phyloP scores from a whole-genome alignment of 2,329 filamentous ascomycete genomes.

The Trichoderma gracile region DNA sequence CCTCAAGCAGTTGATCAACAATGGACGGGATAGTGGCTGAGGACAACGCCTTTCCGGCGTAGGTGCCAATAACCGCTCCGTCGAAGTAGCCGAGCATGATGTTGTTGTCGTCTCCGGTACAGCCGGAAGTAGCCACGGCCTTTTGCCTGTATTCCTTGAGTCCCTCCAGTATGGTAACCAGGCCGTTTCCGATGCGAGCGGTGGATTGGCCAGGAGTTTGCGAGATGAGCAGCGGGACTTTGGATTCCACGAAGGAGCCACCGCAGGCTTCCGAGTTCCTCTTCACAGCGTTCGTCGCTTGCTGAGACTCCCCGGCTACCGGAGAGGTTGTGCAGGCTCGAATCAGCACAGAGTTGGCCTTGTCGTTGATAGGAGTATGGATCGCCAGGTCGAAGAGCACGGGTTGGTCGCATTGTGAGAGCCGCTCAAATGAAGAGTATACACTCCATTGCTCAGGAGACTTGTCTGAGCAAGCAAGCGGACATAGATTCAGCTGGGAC shows the following conservation, averaged over 20 bases:
- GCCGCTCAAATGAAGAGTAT: slow-evolving; percentile 7
- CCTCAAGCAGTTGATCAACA: slow-evolving; percentile 2
- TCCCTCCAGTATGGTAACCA: background rate
- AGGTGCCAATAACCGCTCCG: slow-evolving; percentile 4
- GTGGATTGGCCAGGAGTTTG: background rate
- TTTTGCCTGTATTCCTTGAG: background rate
- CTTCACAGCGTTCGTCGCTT: background rate
- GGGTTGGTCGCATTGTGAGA: slow-evolving; percentile 12
- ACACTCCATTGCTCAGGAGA: slow-evolving; percentile 8
- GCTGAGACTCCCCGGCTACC: background rate
- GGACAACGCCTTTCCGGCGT: background rate
- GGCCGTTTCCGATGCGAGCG: background rate
- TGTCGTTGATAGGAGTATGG: slow-evolving; percentile 1
- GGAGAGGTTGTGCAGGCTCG: slow-evolving; percentile 3
- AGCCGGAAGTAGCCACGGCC: background rate
- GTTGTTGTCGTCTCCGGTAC: background rate
- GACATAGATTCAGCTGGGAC: background rate
- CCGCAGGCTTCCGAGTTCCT: background rate
- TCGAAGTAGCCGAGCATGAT: background rate
- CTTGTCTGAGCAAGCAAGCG: background rate
- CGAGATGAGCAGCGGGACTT: background rate
- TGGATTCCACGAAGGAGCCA: background rate
- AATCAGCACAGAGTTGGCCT: slow-evolving; percentile 3
- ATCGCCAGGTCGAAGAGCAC: slow-evolving; percentile 17
- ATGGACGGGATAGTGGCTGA: slow-evolving; percentile 6